phyloP scores from a whole-genome alignment of 805 yeast species.

The Blastobotrys robertii region DNA sequence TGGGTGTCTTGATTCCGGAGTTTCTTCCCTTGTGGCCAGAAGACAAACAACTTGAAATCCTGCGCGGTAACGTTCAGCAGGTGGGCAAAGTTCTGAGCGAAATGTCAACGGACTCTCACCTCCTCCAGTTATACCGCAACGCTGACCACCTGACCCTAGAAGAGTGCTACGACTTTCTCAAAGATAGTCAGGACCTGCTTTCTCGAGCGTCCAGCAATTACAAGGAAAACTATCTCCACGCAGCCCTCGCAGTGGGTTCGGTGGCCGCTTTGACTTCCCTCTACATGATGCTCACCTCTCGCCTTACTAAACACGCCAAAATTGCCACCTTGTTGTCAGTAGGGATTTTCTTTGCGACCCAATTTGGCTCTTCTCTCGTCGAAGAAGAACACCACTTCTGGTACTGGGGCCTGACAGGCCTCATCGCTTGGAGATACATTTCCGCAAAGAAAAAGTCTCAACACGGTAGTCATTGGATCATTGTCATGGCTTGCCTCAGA shows the following conservation, averaged over 20 bases:
- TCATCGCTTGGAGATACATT: slow-evolving; percentile 19
- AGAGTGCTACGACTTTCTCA: slow-evolving; percentile 31
- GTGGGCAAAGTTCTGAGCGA: slow-evolving; percentile 17
- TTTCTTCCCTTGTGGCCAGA: slow-evolving; percentile 43
- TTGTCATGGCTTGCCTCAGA: slow-evolving; percentile 36
- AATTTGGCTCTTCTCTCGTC: slow-evolving; percentile 81
- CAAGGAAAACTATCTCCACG: slow-evolving; percentile 39
- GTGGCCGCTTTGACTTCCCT: slow-evolving; percentile 27
- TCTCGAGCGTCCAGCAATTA: slow-evolving; percentile 55
- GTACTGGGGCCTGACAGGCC: slow-evolving; percentile 64
- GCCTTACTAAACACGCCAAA: neutral
- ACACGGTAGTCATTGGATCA: slow-evolving; percentile 16
- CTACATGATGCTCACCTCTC: slow-evolving; percentile 7
- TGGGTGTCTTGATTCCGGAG: slow-evolving; percentile 60
- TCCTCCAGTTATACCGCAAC: neutral
- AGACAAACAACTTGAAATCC: slow-evolving; percentile 31
- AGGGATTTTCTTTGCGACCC: slow-evolving; percentile 39
- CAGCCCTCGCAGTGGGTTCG: slow-evolving; percentile 8
- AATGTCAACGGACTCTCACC: neutral
- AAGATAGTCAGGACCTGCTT: slow-evolving; percentile 27
- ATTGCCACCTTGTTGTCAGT: slow-evolving; percentile 21
- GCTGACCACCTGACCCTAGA: slow-evolving; percentile 6
- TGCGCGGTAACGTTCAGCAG: slow-evolving; percentile 33
- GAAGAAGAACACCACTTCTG: slow-evolving; percentile 96
- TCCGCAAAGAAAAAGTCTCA: slow-evolving; percentile 14